Evolutionary conservation across 805 yeast species (phyloP).

Genomic region (Candida tibetensis): DNA sequence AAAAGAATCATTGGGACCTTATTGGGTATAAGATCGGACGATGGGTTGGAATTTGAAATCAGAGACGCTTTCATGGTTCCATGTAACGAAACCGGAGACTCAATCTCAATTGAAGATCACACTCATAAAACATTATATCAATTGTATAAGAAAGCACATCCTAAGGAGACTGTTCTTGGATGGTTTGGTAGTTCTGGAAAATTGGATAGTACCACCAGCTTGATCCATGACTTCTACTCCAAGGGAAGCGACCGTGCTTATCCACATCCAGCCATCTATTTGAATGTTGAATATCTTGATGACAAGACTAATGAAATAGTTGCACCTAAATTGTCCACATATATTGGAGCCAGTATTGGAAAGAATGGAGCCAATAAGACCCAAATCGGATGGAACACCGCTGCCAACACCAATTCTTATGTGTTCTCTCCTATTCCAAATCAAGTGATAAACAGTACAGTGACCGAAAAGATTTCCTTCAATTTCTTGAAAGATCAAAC

Average conservation of each 20-base stretch:
- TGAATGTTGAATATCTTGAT: slow-evolving; percentile 63
- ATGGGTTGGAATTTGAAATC: slow-evolving; percentile 71
- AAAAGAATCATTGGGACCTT: slow-evolving; percentile 77
- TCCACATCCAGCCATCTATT: slow-evolving; percentile 76
- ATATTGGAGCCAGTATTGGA: slow-evolving; percentile 75
- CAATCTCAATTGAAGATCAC: slow-evolving; percentile 73
- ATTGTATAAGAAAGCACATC: slow-evolving; percentile 72
- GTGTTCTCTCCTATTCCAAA: slow-evolving; percentile 77
- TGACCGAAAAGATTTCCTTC: slow-evolving; percentile 56
- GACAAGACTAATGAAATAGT: slow-evolving; percentile 44
- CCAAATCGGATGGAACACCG: slow-evolving; percentile 41
- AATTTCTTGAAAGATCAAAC: slow-evolving; percentile 40
- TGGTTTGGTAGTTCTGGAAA: slow-evolving; percentile 71
- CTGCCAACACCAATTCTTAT: slow-evolving; percentile 38
- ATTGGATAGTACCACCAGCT: slow-evolving; percentile 69
- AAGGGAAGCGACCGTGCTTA: slow-evolving; percentile 65
- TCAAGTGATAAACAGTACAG: slow-evolving; percentile 51
- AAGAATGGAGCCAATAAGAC: slow-evolving; percentile 35
- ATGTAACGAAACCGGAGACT: slow-evolving; percentile 68
- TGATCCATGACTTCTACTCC: slow-evolving; percentile 77
- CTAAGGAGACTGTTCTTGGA: slow-evolving; percentile 75
- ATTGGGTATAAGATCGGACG: slow-evolving; percentile 79
- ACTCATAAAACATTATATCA: slow-evolving; percentile 69
- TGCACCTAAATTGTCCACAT: slow-evolving; percentile 62
- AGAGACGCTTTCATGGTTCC: slow-evolving; percentile 80